These are phyloP conservation scores for Pulicaria dysenterica DNA, from an alignment of 129 eudicot genomes.

Conservation along the genomic window DNA sequence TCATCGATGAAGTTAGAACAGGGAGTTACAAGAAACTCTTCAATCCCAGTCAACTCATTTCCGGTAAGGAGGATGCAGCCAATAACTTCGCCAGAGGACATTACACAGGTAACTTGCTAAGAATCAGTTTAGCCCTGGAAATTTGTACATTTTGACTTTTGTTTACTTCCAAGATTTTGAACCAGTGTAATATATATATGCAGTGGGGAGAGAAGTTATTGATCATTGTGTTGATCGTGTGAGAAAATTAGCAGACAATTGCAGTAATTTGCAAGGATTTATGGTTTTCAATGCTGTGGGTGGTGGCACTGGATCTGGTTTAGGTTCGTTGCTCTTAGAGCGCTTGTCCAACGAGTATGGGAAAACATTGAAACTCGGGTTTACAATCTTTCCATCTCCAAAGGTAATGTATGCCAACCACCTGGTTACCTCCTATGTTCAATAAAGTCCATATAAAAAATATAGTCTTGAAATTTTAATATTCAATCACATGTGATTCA, in stretches of 20 bases:
- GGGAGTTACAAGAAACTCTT: constrained; percentile 55
- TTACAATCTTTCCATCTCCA: constrained; percentile 71
- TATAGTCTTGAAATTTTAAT: too few relatives aligned
- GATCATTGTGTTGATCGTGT: constrained; percentile 72
- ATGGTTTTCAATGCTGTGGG: constrained; percentile 70
- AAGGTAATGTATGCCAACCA: constrained; percentile 50
- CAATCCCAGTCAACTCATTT: constrained; percentile 61
- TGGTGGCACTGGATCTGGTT: constrained; percentile 69
- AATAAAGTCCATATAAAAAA: too few relatives aligned
- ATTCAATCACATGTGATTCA: too few relatives aligned
- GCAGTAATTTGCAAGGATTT: constrained; percentile 79
- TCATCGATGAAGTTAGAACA: constrained; percentile 57
- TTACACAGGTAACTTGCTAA: constrained; percentile 43
- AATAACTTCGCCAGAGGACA: constrained; percentile 74
- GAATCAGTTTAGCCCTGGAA: too few relatives aligned
- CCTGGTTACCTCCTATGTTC: too few relatives aligned
- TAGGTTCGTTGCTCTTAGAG: constrained; percentile 54
- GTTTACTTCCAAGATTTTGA: too few relatives aligned
- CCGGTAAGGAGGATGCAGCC: constrained; percentile 78
- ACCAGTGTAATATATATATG: constrained; percentile 10
- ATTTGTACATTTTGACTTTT: too few relatives aligned
- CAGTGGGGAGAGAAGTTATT: constrained; percentile 66
- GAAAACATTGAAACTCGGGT: constrained; percentile 60
- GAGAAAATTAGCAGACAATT: constrained; percentile 68
- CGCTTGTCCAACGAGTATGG: constrained; percentile 63